Evolutionary conservation across 768 basidiomycete genomes (phyloP).

Genomic region (Pleurotus tuoliensis): DNA sequence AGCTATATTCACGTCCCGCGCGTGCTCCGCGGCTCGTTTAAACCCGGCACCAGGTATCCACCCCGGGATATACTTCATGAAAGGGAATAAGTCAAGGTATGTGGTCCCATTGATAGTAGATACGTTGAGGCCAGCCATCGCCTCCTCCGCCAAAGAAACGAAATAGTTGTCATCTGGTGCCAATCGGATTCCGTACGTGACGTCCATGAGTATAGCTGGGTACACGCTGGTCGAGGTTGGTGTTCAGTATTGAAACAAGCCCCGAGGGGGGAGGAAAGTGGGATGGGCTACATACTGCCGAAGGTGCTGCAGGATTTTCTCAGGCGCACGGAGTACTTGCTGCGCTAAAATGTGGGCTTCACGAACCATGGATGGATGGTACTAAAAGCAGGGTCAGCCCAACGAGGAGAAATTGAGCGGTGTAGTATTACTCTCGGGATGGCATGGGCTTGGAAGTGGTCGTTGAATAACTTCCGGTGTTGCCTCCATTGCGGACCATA

Average conservation of each 20-base stretch:
- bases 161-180: not conserved
- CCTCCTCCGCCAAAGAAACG: not conserved
- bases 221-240: not conserved
- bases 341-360: not conserved
- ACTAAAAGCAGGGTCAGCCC: not conserved
- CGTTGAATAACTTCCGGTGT: not conserved
- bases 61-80: not conserved
- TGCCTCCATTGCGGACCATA: not conserved
- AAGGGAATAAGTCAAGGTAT: not conserved
- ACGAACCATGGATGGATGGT: not conserved
- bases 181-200: not conserved
- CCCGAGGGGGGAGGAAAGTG: not conserved
- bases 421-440: not conserved
- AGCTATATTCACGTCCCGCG: not conserved
- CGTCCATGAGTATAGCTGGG: not conserved
- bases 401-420: not conserved
- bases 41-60: not conserved
- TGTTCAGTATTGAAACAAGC: not conserved
- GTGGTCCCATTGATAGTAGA: not conserved
- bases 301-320: not conserved
- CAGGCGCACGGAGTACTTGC: not conserved
- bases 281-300: not conserved
- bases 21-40: slow-evolving; percentile 12
- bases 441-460: not conserved
- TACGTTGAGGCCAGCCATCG: not conserved